Percentiles rank a stretch among this genome's conserved stretches.
Conservation (phyloP, 495 filamentous ascomycete genomes). For the Penicillium goetzii region DNA sequence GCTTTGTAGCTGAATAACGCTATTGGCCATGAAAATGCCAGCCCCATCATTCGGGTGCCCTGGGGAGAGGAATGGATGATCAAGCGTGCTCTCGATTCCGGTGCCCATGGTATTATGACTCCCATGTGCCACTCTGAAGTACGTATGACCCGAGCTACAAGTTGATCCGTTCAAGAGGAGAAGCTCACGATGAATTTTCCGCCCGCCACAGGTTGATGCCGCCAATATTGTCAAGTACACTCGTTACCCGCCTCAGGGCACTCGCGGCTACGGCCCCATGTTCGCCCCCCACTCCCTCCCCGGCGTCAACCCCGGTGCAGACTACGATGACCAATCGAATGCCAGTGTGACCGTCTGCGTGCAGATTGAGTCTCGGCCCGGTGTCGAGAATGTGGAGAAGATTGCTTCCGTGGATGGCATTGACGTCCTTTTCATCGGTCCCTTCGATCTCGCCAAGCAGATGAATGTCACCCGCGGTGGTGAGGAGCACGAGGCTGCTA, state of each 20-base stretch:
- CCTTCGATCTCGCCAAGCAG: constrained; percentile 56
- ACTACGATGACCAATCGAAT: constrained; percentile 44
- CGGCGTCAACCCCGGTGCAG: constrained; percentile 37
- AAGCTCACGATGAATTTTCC: neutral
- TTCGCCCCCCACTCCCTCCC: constrained; percentile 53
- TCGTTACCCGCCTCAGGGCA: constrained; percentile 69
- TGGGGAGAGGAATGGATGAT: constrained; percentile 72
- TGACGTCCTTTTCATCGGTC: constrained; percentile 57
- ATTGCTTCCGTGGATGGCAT: constrained; percentile 51
- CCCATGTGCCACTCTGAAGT: constrained; percentile 45
- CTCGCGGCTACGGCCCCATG: constrained; percentile 68
- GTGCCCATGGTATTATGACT: constrained; percentile 64
- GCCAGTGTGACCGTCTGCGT: constrained; percentile 42
- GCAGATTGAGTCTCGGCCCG: constrained; percentile 53
- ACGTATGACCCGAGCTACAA: constrained; percentile 4
- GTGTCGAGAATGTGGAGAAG: constrained; percentile 53
- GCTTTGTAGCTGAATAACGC: constrained; percentile 44
- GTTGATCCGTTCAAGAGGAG: too few relatives aligned
- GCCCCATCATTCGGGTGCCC: constrained; percentile 69
- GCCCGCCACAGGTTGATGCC: constrained; percentile 54
- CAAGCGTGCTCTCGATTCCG: constrained; percentile 72
- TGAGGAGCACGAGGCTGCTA: constrained; percentile 60
- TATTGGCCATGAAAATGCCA: constrained; percentile 66
- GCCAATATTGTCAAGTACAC: constrained; percentile 59
- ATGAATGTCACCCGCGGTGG: constrained; percentile 43